Evolutionary conservation across 139 green algal species (phyloP).

Genomic region (Spirogloea muscicola): DNA sequence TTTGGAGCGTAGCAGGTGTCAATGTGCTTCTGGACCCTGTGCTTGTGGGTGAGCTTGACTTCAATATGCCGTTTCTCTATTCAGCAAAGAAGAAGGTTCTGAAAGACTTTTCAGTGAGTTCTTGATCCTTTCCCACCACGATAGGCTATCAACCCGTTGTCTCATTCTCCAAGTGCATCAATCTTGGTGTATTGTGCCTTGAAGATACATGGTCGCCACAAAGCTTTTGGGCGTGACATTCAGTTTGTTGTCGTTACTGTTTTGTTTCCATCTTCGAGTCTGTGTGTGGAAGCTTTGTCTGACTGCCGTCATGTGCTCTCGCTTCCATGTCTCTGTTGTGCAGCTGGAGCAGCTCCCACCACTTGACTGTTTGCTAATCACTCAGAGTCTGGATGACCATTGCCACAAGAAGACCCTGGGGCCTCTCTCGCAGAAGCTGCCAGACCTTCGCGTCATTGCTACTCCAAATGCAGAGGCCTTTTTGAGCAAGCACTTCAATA

Average conservation of each 20-base stretch:
- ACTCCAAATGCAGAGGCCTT: conserved; percentile 13
- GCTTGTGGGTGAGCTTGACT: conserved; percentile 26
- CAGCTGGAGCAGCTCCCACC: conserved; percentile 22
- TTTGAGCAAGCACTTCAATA: conserved; percentile 21
- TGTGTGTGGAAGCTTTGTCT: neutral
- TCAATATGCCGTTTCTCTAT: conserved; percentile 39
- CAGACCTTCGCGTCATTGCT: conserved; percentile 31
- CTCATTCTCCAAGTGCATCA: too few species aligned
- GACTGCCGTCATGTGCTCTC: neutral
- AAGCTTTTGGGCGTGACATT: neutral
- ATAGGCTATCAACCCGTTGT: neutral
- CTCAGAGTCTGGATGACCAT: conserved; percentile 44
- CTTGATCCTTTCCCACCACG: neutral
- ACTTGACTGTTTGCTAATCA: conserved; percentile 37
- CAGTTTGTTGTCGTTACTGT: neutral
- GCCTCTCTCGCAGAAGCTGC: neutral
- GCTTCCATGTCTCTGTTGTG: conserved; percentile 7
- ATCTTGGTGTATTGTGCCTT: too few species aligned
- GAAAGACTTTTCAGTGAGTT: conserved; percentile 12
- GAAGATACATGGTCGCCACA: neutral
- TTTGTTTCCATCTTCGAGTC: too few species aligned
- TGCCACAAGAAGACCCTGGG: conserved; percentile 27
- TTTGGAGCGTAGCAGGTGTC: conserved; percentile 34
- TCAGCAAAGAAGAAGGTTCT: conserved; percentile 13
- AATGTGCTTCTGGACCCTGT: conserved; percentile 38